phyloP scores from a whole-genome alignment of 1,284 basidiomycete genomes.

The Tilletia indica region DNA sequence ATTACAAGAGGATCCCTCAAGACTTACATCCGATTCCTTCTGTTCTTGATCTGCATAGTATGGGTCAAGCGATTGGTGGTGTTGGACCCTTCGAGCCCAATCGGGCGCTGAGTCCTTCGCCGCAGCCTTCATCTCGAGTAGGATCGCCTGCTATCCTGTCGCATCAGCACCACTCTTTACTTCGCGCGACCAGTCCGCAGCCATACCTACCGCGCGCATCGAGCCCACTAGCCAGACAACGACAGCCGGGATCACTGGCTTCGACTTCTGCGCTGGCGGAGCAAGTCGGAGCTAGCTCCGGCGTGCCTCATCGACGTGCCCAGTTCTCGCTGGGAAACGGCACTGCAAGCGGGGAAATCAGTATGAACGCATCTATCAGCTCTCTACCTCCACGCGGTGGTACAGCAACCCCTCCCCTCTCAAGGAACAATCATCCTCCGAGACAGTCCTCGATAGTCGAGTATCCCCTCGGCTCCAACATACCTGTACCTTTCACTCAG shows the following conservation, averaged over 20 bases:
- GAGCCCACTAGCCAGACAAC: conserved; percentile 26
- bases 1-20: conserved; percentile 38
- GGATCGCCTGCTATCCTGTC: conserved; percentile 16
- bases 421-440: background rate
- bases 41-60: conserved; percentile 33
- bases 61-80: conserved; percentile 33
- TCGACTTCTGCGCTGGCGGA: background rate
- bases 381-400: conserved; percentile 9
- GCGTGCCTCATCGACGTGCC: conserved; percentile 7
- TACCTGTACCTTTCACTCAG: conserved; percentile 21
- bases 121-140: conserved; percentile 22
- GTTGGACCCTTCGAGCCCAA: conserved; percentile 28
- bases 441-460: background rate
- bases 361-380: background rate
- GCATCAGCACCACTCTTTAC: conserved; percentile 27
- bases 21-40: conserved; percentile 34
- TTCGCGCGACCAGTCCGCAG: conserved; percentile 13
- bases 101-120: conserved; percentile 23
- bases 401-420: background rate
- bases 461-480: conserved; percentile 12
- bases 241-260: background rate
- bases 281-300: background rate
- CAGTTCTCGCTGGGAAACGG: conserved; percentile 30
- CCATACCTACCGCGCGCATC: conserved; percentile 23
- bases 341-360: conserved; percentile 5